phyloP scores from a whole-genome alignment of 2,329 filamentous ascomycete genomes.

The Parascedosporium putredinis region DNA sequence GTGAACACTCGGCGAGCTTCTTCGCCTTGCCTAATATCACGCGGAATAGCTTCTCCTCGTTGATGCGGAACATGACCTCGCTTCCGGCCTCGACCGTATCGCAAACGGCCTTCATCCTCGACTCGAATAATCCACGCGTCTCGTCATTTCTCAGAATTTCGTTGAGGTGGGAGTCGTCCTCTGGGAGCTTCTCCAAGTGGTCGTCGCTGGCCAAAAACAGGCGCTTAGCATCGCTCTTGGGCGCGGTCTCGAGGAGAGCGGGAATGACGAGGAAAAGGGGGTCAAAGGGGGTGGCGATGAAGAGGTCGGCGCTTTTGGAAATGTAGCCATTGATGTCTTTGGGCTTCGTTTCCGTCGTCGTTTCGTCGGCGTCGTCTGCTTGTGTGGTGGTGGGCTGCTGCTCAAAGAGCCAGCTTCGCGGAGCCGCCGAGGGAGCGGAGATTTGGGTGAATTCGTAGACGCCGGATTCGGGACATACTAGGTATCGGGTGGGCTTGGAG shows the following conservation, averaged over 20 bases:
- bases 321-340: constrained; percentile 27
- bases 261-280: constrained; percentile 76
- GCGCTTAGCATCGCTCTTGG: constrained; percentile 39
- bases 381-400: constrained; percentile 7
- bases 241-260: constrained; percentile 39
- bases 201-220: constrained; percentile 63
- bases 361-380: background rate
- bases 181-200: constrained; percentile 53
- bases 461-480: constrained; percentile 50
- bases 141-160: constrained; percentile 41
- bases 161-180: constrained; percentile 45
- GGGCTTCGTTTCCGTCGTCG: background rate
- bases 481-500: constrained; percentile 44
- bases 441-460: constrained; percentile 57
- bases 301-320: constrained; percentile 61
- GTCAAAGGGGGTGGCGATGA: constrained; percentile 75
- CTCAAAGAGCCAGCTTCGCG: constrained; percentile 54
- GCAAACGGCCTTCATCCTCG: constrained; percentile 60
- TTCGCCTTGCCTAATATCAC: constrained; percentile 63
- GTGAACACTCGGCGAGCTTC: constrained; percentile 49
- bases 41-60: constrained; percentile 55
- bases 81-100: constrained; percentile 75
- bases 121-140: constrained; percentile 44
- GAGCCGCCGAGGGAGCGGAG: constrained; percentile 38
- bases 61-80: constrained; percentile 77